Base-by-base conservation (phyloP, 805 yeast species). In the Cyberlindnera veronae region DNA sequence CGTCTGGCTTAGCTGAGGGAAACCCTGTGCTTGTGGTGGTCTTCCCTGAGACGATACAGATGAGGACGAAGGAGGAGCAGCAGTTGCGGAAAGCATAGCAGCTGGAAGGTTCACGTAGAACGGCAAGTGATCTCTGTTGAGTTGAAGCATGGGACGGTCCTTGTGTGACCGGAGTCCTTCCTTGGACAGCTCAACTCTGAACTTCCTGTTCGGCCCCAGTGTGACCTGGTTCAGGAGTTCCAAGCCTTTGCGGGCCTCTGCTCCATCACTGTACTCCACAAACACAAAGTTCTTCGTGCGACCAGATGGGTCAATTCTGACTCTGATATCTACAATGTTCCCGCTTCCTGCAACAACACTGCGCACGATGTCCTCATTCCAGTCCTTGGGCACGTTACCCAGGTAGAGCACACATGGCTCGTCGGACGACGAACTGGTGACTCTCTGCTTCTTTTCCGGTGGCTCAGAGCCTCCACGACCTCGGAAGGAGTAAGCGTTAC, bases 301-400 rank as follows among this genome's bases (percentile, higher is more conserved):
- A 10, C 80, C 77, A 10, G 72, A 67, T 2, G 58, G 53, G 29
- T 57, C 60, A 18, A 57, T 39, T 32, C 60, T 42, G 9, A 53
- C 43, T 49, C 86, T 70, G 8, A 83, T 81, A 47, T 80, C 86
- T 13, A 79, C 78, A 19, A 84, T 76, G 3, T 76, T 74, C 1
- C 93, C 93, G 9, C 84, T 71, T 1, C 90, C 90, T 39, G 84
- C 79, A 18, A 83, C 80, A 10, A 84, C 75, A 21, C 79, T 75
- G 38, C 78, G 74, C 26, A 84, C 66, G 13, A 72, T 75, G 36
- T 75, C 76, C 41, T 75, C 80, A 46, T 71, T 79, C 93, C 93
- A 84, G 45, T 79, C 81, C 48, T 72, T 73, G 1, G 93, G 93
- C 20, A 84, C 64, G 50, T 73, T 75, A 13, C 86, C 87, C 12